A percentile compares a stretch with the other conserved stretches of the same genome.
phyloP scores from a whole-genome alignment of 371 early-diverging fungal genomes.

The Haplosporangium sp. region DNA sequence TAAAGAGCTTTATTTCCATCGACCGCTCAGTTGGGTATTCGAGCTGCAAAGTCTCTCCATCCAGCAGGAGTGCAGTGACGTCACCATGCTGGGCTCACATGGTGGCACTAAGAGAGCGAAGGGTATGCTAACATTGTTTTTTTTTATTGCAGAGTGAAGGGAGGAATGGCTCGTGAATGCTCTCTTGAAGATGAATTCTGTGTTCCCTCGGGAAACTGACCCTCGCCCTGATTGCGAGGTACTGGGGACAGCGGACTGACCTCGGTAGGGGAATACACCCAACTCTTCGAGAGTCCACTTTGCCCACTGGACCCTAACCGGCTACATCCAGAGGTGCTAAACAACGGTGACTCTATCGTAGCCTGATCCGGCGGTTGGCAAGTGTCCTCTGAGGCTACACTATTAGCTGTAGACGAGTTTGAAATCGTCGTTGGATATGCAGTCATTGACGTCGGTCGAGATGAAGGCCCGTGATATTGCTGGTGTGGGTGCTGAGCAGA shows the following conservation, averaged over 20 bases:
- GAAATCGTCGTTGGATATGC: not conserved
- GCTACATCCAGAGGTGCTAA: not conserved
- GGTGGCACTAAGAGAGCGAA: too few relatives aligned
- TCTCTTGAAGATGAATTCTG: too few relatives aligned
- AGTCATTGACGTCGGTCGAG: slow-evolving; percentile 14
- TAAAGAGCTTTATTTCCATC: not conserved
- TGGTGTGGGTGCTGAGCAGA: slow-evolving; percentile 1
- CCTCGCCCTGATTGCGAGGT: slow-evolving; percentile 7
- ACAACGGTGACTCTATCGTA: not conserved
- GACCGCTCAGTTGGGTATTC: not conserved
- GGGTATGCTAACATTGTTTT: too few relatives aligned
- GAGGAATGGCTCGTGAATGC: too few relatives aligned
- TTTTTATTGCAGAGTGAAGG: too few relatives aligned
- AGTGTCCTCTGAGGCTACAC: slow-evolving; percentile 27
- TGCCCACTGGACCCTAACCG: slow-evolving; percentile 16
- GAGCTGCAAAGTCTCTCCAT: too few relatives aligned
- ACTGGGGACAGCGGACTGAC: slow-evolving; percentile 20
- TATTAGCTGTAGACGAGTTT: slow-evolving; percentile 3
- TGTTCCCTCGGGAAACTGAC: too few relatives aligned
- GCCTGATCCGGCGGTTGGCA: slow-evolving; percentile 1
- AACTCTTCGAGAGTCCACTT: slow-evolving; percentile 45
- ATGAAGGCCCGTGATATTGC: slow-evolving; percentile 1
- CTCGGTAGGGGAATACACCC: slow-evolving; percentile 27
- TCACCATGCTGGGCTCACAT: too few relatives aligned
- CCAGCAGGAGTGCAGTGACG: too few relatives aligned